Base-by-base conservation (phyloP, 306 rosid genomes). In the Fragaria ananassa region DNA sequence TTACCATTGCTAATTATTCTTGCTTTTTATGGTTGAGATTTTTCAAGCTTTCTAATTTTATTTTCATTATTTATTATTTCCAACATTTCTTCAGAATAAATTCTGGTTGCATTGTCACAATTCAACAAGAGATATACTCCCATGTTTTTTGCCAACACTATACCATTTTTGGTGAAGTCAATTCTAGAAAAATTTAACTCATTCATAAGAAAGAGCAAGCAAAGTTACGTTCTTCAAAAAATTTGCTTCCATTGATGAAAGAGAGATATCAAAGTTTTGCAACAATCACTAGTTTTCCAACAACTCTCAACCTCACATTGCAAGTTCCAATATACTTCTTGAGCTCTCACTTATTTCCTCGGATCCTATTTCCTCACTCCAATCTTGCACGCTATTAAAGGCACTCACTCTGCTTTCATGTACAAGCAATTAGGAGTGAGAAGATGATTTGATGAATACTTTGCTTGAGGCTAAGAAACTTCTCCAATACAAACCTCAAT, bases 291-390 rank as follows among this genome's bases (percentile, higher is more conserved):
- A 49, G 54, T 49, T 49, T 49, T 49, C 54, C 23, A 19, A 54
- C 61, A 54, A 54, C 61, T 54, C 61, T 54, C 61, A 54, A 19
- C 29, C 61, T 54, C 61, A n/a, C 61, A 54, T 54, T n/a, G 29
- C 11, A 4, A 54, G 21, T 54, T 54, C 61, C 29, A n/a, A 54
- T 54, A 54, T 54, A 54, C 61, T 54, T n/a, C 60, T 49, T 14
- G 17, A 49, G n/a, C 54, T 49, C 54, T 49, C 49, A 45, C 8
- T 45, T 45, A 15, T 49, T 49, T 49, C 17, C 54, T 54, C 29
- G 34, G 34, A 31, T 31, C 34, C 34, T 31, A 31, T 31, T 31
- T 49, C 17, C 54, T 54, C 29, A 54, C 27, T 54, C 61, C 25
- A n/a, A 54, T 54, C 61, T 54, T 54, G 61, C 61, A 54, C 13